These are phyloP conservation scores for Cichorium intybus DNA, from an alignment of 140 eudicot species.

Conservation along the genomic window DNA sequence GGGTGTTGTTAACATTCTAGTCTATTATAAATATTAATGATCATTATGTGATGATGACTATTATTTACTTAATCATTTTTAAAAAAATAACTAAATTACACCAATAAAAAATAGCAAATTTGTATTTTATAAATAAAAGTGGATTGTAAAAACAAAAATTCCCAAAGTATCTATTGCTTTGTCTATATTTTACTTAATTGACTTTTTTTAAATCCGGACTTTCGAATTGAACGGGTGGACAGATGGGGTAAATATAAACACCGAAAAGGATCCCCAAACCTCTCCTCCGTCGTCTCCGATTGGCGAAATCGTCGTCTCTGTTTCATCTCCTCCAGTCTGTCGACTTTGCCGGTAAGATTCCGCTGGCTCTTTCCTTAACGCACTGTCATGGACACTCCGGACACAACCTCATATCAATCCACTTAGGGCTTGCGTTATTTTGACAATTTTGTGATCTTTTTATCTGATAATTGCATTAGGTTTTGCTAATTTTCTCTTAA, in stretches of 20 bases:
- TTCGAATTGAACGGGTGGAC: background rate
- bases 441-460: background rate
- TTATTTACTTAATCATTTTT: no score
- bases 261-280: background rate
- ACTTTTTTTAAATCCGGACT: no score
- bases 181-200: no score
- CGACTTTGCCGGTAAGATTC: background rate
- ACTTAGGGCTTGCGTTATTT: slow-evolving; percentile 1
- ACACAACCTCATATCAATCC: background rate
- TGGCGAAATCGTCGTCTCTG: background rate
- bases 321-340: background rate
- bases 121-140: no score
- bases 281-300: background rate
- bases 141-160: no score
- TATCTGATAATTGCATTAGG: background rate
- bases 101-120: no score
- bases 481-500: background rate
- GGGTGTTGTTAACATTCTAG: no score
- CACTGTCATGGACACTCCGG: no score
- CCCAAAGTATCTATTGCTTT: no score
- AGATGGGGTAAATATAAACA: background rate
- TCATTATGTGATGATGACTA: no score
- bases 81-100: no score
- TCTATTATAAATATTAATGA: no score
- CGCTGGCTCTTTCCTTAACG: background rate